Percentiles rank a stretch among this genome's conserved stretches.
Conservation (phyloP, 306 rosid genomes). For the Trifolium subterraneum region DNA sequence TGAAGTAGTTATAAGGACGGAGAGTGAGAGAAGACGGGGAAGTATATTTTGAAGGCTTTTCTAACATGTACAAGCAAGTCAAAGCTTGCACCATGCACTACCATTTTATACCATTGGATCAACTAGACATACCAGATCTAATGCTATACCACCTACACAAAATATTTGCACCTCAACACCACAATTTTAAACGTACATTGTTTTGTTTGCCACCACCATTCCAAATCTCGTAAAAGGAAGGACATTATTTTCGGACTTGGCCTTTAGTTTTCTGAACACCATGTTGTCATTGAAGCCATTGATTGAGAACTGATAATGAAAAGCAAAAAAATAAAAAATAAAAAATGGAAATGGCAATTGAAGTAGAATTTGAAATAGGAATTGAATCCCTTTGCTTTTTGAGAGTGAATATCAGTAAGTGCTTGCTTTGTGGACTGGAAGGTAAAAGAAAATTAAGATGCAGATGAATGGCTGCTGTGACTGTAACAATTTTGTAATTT, state of each 20-base stretch:
- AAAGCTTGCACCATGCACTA: background rate
- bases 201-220: background rate
- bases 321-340: background rate
- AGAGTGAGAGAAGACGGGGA: background rate
- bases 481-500: background rate
- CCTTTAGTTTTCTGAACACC: background rate
- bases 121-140: background rate
- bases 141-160: background rate
- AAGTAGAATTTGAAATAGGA: background rate
- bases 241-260: background rate
- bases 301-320: background rate
- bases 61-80: background rate
- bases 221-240: background rate
- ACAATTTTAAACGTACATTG: background rate
- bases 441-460: background rate
- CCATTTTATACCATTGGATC: conserved; percentile 1
- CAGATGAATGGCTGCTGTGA: background rate
- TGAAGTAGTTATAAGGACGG: background rate
- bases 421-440: background rate
- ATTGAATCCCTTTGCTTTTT: background rate
- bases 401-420: background rate
- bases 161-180: background rate
- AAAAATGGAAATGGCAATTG: background rate
- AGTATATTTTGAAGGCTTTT: background rate
- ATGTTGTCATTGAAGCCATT: background rate